Evolutionary conservation across 257 asterid genomes (phyloP).

Genomic region (Scutellaria galericulata): DNA sequence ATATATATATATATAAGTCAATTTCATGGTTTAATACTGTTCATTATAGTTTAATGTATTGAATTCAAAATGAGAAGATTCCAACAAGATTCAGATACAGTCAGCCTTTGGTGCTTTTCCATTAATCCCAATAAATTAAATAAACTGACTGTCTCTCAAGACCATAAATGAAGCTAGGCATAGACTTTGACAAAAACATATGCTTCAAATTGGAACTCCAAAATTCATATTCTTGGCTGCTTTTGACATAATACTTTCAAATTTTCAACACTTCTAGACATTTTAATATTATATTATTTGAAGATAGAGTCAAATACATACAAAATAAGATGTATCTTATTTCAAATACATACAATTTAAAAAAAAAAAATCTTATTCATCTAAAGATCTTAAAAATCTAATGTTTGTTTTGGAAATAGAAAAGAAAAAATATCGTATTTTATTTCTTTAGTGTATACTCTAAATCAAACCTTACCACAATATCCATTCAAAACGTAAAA

Average conservation of each 20-base stretch:
- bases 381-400: too few relatives aligned
- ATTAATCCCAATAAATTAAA: neutral
- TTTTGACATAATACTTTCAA: neutral
- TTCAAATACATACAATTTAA: too few relatives aligned
- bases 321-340: too few relatives aligned
- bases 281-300: conserved; percentile 1
- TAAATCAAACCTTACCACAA: too few relatives aligned
- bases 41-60: too few relatives aligned
- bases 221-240: neutral
- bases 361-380: too few relatives aligned
- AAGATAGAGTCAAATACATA: neutral
- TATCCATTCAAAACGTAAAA: too few relatives aligned
- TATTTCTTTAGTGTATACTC: too few relatives aligned
- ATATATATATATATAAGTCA: too few relatives aligned
- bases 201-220: conserved; percentile 7
- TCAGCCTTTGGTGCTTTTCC: neutral
- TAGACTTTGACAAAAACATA: conserved; percentile 13
- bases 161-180: neutral
- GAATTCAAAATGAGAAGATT: neutral
- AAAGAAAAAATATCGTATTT: too few relatives aligned
- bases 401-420: too few relatives aligned
- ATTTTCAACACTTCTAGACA: conserved; percentile 32
- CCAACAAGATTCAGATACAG: neutral
- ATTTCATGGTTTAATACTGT: too few relatives aligned
- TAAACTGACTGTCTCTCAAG: neutral